Evolutionary conservation across 176 grass and related monocot genomes (phyloP), one percentile per base, ranked within the genome.

Genomic region (Hsuehochloa calcarea): DNA sequence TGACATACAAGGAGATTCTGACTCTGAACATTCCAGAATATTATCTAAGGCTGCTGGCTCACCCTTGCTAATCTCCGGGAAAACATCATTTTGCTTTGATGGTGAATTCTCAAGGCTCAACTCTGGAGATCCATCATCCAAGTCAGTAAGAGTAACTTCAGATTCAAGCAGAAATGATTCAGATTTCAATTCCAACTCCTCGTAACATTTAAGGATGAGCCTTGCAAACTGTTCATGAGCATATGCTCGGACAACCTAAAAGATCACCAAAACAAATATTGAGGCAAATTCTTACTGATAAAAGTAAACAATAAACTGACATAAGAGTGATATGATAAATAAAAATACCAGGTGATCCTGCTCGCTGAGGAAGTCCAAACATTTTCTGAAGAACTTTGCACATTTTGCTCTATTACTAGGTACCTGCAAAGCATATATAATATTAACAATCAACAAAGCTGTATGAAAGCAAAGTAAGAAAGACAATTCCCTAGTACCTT

Each of bases 151-250:
- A 85, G 87, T 96, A 82, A 92, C 86, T 88, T 95, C 96, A 41
- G 93, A 99, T 86, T 94, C 96, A 64, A 92, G 89, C 80, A 96
- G 27, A 90, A 91, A 94, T 19, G 86, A 92, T 74, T 99, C 93
- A 63, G 86, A 91, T 84, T 82, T 91, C 71, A 99, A 79, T 89
- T 99, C 96, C 86, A 99, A 86, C 27, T 99, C 93, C 84, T 99
- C 96, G 0, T 99, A 96, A 50, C 93, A 96, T 72, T 89, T 95
- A 27, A 99, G 92, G 49, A 96, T 96, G 80, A 99, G 91, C 54
- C 96, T 96, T 22, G 93, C 96, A 94, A 96, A 96, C 78, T 99
- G 91, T 90, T 99, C 96, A 70, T 99, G 96, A 63, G 96, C 96
- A 92, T 87, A 92, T 81, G 90, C 96, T 35, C 90, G 87, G 59